Conservation (phyloP, 192 early-diverging fungal species). For the Backusella circina region DNA sequence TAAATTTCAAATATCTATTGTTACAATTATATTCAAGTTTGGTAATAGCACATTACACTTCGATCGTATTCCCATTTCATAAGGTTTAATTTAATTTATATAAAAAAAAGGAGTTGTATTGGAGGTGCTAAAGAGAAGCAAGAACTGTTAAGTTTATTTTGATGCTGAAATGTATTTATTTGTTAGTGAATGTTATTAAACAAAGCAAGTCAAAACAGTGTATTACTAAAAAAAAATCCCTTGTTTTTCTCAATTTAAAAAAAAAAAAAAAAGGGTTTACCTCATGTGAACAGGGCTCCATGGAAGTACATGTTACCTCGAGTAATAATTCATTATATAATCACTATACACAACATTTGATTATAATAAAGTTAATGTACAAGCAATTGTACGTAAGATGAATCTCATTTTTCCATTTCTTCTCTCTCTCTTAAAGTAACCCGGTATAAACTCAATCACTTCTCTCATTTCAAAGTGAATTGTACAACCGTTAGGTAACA, state of each 20-base stretch:
- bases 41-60: background rate
- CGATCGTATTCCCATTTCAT: background rate
- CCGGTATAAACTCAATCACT: background rate
- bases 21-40: background rate
- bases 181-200: background rate
- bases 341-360: background rate
- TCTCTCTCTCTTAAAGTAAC: background rate
- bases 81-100: background rate
- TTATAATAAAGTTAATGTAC: too few relatives aligned
- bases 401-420: background rate
- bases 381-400: too few relatives aligned
- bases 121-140: background rate
- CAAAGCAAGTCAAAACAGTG: background rate
- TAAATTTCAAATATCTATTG: background rate
- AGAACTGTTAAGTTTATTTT: background rate
- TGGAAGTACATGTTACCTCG: background rate
- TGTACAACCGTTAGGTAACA: background rate
- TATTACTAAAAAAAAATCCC: background rate
- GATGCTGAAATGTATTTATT: background rate
- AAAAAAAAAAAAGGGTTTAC: background rate
- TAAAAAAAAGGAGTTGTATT: background rate
- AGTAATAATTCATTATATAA: background rate
- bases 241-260: background rate
- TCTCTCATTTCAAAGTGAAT: background rate
- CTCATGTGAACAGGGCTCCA: background rate